A percentile compares a stretch with the other conserved stretches of the same genome.
phyloP scores from a whole-genome alignment of 129 eudicot species.

The Flaveria sonorensis region DNA sequence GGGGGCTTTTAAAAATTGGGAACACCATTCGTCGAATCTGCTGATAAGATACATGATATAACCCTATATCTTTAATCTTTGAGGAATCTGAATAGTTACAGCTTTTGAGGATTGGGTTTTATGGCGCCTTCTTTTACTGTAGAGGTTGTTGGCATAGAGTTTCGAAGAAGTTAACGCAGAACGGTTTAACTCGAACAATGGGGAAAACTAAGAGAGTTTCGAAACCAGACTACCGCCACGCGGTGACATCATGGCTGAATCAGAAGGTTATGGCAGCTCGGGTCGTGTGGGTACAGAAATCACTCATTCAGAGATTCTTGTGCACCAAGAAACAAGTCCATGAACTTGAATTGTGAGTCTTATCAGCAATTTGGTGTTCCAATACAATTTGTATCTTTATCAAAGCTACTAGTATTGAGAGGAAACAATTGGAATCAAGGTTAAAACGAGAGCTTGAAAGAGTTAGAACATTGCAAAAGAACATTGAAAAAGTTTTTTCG shows the following conservation, averaged over 20 bases:
- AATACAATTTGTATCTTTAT: constrained; percentile 45
- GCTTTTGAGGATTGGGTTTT: constrained; percentile 25
- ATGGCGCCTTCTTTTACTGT: constrained; percentile 71
- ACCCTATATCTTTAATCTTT: background rate
- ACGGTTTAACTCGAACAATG: constrained; percentile 38
- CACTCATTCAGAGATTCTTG: constrained; percentile 49
- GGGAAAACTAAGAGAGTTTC: constrained; percentile 73
- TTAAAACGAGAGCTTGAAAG: constrained; percentile 64
- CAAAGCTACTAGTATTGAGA: constrained; percentile 56
- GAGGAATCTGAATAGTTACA: background rate
- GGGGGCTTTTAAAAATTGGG: too few species aligned
- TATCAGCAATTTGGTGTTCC: constrained; percentile 57
- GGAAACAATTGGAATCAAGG: constrained; percentile 55
- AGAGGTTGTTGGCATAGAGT: constrained; percentile 54
- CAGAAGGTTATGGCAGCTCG: constrained; percentile 15
- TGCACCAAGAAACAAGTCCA: constrained; percentile 50
- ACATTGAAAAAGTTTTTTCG: constrained; percentile 37
- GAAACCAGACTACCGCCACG: constrained; percentile 58
- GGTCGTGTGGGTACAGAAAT: constrained; percentile 58
- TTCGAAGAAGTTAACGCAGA: constrained; percentile 36
- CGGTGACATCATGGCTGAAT: constrained; percentile 24
- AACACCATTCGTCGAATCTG: background rate
- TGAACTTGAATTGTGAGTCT: constrained; percentile 50
- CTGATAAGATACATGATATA: background rate
- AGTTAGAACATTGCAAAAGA: constrained; percentile 54